phyloP scores from a whole-genome alignment of 1,284 basidiomycete species.

The Cutaneotrichosporon arboriforme region DNA sequence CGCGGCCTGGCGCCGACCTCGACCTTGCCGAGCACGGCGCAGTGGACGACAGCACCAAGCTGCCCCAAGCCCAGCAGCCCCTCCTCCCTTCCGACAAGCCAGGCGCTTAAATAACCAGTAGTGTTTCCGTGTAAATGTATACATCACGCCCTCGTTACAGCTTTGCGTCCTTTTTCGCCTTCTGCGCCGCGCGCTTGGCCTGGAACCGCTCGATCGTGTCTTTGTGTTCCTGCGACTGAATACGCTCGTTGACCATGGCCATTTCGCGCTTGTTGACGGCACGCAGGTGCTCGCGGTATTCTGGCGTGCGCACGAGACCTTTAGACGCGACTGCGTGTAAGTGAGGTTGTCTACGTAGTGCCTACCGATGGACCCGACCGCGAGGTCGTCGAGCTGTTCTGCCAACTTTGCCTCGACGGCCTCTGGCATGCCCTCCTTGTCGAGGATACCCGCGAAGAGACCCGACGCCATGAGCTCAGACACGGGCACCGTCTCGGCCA shows the following conservation, averaged over 20 bases:
- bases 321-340: conserved; percentile 11
- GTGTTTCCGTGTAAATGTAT: too few relatives aligned
- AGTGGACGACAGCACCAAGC: too few relatives aligned
- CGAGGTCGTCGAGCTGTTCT: conserved; percentile 11
- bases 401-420: conserved; percentile 6
- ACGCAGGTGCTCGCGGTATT: conserved; percentile 4
- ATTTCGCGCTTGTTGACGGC: conserved; percentile 15
- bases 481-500: conserved; percentile 16
- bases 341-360: background rate
- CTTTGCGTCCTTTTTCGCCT: conserved; percentile 10
- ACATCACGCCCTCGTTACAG: too few relatives aligned
- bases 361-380: conserved; percentile 9
- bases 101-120: too few relatives aligned
- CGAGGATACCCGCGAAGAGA: conserved; percentile 10
- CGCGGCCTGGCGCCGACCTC: too few relatives aligned
- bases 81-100: too few relatives aligned
- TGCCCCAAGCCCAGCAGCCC: too few relatives aligned
- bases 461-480: conserved; percentile 9
- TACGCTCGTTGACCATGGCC: conserved; percentile 7
- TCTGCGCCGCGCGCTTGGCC: conserved; percentile 7
- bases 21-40: too few relatives aligned
- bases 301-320: conserved; percentile 7
- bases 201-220: conserved; percentile 11
- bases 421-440: conserved; percentile 6
- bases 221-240: conserved; percentile 8